Evolutionary conservation across 192 early-diverging fungal genomes (phyloP), one percentile per base, ranked within the genome.

Genomic region (Backusella macrospora): DNA sequence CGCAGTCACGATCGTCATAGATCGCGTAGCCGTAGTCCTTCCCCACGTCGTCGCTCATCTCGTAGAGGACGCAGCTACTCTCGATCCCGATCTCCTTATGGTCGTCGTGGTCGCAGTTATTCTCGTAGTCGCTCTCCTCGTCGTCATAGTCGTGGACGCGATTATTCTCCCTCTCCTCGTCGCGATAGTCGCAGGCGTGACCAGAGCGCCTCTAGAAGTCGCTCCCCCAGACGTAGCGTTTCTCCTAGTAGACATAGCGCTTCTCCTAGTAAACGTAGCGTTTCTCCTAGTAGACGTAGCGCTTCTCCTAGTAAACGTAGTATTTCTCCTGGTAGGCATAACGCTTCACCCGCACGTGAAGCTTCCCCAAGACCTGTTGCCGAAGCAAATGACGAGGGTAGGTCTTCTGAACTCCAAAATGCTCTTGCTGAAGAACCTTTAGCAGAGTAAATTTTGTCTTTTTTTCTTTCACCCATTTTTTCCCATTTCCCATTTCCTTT

Each of bases 401-500:
- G 48, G 48, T 52, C 48, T 52, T 18, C n/a, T 21, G 48, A 52
- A 52, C 48, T 18, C 16, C 48, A 52, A 52, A 52, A 52, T 52
- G 7, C 48, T 52, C 48, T n/a, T 52, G 48, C 48, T 52, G 48
- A 52, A 52, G 48, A 52, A 52, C 48, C 48, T 52, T 52, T 52
- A 52, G 48, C 48, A 52, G 48, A 52, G 48, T 52, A 52, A 52
- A 18, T 52, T n/a, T 52, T 21, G 6, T 48, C 2, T n/a, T 48
- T 48, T n/a, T 48, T 48, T 47, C 16, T 16, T 47, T 47, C 29
- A 34, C 29, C 29, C 29, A 34, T 34, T 34, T 34, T 34, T 34
- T 34, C 29, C 29, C 29, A 34, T 34, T 34, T 34, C 29, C 2
- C 29, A 1, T 47, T 47, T 47, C 16, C 5, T 15, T 47, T 47